Evolutionary conservation across 2,329 filamentous ascomycete genomes (phyloP).

Genomic region (Xylariaceae sp.): DNA sequence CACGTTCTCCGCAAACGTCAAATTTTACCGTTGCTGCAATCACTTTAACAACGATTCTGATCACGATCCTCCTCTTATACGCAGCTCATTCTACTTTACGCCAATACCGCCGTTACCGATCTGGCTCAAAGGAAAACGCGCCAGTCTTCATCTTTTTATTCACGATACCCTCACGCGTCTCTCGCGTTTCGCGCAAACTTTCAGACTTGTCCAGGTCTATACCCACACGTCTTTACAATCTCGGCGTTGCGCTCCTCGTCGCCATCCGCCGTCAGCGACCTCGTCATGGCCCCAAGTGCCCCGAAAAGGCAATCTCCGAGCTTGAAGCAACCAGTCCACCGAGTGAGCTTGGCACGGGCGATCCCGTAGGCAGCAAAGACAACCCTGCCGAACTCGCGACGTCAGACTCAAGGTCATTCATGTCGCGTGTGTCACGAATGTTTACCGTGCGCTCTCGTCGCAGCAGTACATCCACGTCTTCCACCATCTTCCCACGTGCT

Average conservation of each 20-base stretch:
- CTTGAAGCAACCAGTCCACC: conserved; percentile 25
- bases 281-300: too few relatives aligned
- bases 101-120: conserved; percentile 22
- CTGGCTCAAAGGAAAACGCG: conserved; percentile 1
- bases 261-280: too few relatives aligned
- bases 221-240: too few relatives aligned
- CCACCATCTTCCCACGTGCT: too few relatives aligned
- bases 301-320: conserved; percentile 11
- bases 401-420: conserved; percentile 14
- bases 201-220: too few relatives aligned
- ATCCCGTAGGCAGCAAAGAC: conserved; percentile 21
- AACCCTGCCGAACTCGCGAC: conserved; percentile 27
- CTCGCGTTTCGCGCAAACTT: neutral
- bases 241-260: too few relatives aligned
- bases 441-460: conserved; percentile 10
- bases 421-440: conserved; percentile 23
- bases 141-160: conserved; percentile 9
- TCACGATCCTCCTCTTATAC: conserved; percentile 19
- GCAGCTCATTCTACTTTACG: conserved; percentile 10
- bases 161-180: conserved; percentile 1
- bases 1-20: neutral
- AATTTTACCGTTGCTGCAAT: conserved; percentile 21
- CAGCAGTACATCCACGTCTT: neutral
- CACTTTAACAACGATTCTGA: conserved; percentile 22
- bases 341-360: conserved; percentile 20